phyloP scores from a whole-genome alignment of 2,329 filamentous ascomycete genomes.

The Pyrenophora graminea region DNA sequence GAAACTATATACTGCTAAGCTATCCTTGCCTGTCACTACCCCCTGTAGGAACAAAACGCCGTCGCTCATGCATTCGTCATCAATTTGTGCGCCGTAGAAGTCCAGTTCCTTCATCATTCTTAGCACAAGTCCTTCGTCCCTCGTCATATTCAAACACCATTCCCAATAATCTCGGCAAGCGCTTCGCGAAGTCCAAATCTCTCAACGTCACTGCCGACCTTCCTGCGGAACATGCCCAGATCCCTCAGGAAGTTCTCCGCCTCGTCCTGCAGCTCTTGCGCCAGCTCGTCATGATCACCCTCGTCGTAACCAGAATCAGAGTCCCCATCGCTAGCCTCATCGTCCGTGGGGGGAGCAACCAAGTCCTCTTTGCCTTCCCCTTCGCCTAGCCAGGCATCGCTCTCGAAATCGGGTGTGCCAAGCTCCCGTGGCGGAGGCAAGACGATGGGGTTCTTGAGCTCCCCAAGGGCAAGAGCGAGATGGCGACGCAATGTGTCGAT shows the following conservation, averaged over 20 bases:
- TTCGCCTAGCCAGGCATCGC: constrained; percentile 33
- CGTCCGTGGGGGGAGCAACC: constrained; percentile 34
- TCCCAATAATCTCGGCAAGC: constrained; percentile 25
- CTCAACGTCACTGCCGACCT: constrained; percentile 79
- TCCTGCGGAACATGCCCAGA: constrained; percentile 77
- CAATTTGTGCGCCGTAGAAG: constrained; percentile 9
- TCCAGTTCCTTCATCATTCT: neutral
- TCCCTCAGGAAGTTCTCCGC: constrained; percentile 85
- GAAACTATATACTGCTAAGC: constrained; percentile 13
- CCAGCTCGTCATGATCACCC: constrained; percentile 59
- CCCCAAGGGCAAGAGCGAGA: constrained; percentile 81
- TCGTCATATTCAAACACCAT: neutral
- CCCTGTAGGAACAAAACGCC: constrained; percentile 26
- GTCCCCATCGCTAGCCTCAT: constrained; percentile 43
- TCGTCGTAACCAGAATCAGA: constrained; percentile 63
- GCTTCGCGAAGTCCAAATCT: constrained; percentile 56
- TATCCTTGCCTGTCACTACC: neutral
- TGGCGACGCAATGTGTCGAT: constrained; percentile 89
- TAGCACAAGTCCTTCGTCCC: neutral
- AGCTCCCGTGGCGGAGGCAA: constrained; percentile 45
- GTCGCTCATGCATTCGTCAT: constrained; percentile 40
- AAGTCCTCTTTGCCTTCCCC: constrained; percentile 35
- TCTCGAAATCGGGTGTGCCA: constrained; percentile 39
- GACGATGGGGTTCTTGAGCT: constrained; percentile 89
- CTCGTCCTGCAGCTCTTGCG: constrained; percentile 73